A percentile compares a stretch with the other conserved stretches of the same genome.
Evolutionary conservation across 148 eudicot species (phyloP).

Genomic region (Rhododendron williamsianum): DNA sequence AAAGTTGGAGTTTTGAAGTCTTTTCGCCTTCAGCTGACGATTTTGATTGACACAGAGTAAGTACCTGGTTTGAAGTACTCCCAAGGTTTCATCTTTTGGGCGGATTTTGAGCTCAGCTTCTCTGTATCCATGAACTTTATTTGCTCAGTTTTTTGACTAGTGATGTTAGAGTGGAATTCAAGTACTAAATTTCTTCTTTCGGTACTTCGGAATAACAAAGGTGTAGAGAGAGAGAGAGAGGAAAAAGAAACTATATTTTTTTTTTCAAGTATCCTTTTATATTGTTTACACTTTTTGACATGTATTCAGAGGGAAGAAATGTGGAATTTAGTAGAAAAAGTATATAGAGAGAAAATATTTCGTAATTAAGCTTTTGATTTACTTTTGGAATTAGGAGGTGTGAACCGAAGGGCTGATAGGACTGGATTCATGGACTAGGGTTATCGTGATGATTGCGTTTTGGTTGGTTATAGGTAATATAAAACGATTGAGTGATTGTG

Average conservation of each 20-base stretch:
- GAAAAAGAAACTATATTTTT: neutral
- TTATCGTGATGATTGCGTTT: neutral
- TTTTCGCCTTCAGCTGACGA: neutral
- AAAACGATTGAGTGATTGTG: neutral
- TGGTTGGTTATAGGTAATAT: neutral
- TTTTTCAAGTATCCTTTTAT: neutral
- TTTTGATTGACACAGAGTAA: neutral
- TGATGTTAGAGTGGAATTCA: neutral
- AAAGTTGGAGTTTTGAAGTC: neutral
- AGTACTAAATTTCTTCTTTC: no score
- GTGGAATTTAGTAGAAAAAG: neutral
- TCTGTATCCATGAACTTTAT: neutral
- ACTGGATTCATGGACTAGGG: neutral
- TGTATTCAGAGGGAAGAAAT: neutral
- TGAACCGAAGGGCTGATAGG: neutral
- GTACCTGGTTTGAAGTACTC: neutral
- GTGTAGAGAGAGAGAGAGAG: neutral
- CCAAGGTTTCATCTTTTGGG: neutral
- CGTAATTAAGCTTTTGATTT: neutral
- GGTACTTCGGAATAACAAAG: neutral
- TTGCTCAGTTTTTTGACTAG: neutral
- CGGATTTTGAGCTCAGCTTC: constrained; percentile 1
- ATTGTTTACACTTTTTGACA: neutral
- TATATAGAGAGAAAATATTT: neutral
- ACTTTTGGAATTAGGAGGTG: neutral